Percentiles rank a stretch among this genome's conserved stretches.
These are phyloP conservation scores for Backusella psychrophila DNA, from an alignment of 192 early-diverging fungal genomes.

Conservation along the genomic window DNA sequence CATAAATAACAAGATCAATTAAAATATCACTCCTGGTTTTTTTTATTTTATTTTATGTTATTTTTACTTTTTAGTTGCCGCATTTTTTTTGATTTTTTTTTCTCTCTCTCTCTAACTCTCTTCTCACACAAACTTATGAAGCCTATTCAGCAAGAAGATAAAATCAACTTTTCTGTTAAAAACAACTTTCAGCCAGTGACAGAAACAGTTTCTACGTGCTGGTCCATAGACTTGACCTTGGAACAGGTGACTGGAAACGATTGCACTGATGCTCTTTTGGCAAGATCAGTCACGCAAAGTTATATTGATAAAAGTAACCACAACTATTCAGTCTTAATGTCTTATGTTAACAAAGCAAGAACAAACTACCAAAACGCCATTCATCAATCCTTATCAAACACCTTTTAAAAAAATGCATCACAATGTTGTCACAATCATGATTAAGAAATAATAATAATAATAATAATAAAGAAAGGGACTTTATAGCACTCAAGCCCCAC, in stretches of 20 bases:
- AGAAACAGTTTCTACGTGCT: neutral
- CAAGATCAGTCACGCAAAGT: neutral
- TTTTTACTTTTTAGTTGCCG: neutral
- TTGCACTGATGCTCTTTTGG: neutral
- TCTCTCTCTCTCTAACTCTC: neutral
- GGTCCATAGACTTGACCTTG: neutral
- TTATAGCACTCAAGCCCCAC: neutral
- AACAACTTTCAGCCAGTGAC: neutral
- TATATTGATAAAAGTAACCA: neutral
- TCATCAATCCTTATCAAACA: neutral
- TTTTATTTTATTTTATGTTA: neutral
- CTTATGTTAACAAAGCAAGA: neutral
- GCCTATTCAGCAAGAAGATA: neutral
- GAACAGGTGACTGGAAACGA: constrained; percentile 1
- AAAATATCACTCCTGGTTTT: neutral
- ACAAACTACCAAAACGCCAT: neutral
- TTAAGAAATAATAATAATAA: neutral
- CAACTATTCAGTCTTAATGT: neutral
- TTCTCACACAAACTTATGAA: neutral
- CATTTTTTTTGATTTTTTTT: neutral
- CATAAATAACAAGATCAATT: neutral
- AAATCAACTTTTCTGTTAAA: constrained; percentile 1
- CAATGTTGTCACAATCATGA: neutral
- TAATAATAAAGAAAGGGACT: neutral
- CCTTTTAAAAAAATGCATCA: neutral